These are phyloP conservation scores for Carallia brachiata DNA, from an alignment of 345 rosid species.

Conservation along the genomic window DNA sequence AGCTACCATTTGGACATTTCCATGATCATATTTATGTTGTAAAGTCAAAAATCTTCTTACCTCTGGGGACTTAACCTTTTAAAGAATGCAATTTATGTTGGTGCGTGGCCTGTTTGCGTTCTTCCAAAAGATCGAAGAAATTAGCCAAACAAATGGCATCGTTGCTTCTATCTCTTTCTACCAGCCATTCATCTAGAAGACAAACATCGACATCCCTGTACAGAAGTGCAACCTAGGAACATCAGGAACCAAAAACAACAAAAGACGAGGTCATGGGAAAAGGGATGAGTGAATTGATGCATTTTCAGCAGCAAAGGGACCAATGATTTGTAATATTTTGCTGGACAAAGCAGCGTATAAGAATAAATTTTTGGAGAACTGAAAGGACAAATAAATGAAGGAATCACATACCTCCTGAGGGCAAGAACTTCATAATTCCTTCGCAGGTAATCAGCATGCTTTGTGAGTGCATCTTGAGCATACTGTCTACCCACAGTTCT, in stretches of 20 bases:
- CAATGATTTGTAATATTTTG: not conserved
- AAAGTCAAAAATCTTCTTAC: conserved; percentile 9
- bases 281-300: not conserved
- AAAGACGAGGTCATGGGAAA: not conserved
- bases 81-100: conserved; percentile 26
- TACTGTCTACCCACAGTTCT: conserved; percentile 80
- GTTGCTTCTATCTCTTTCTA: conserved; percentile 54
- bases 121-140: conserved; percentile 41
- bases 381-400: not conserved
- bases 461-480: conserved; percentile 85
- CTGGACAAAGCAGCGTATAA: not conserved
- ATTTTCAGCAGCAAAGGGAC: not conserved
- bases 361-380: conserved; percentile 2
- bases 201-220: conserved; percentile 68
- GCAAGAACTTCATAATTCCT: conserved; percentile 88
- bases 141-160: conserved; percentile 54
- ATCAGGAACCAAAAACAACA: conserved; percentile 8
- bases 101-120: conserved; percentile 16
- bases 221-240: not conserved
- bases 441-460: conserved; percentile 73
- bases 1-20: too few relatives aligned
- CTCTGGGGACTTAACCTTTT: conserved; percentile 23
- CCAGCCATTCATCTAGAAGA: conserved; percentile 77
- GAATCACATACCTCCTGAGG: conserved; percentile 51
- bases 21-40: too few relatives aligned